phyloP scores from a whole-genome alignment of 257 asterid species.

The Scutellaria barbata region DNA sequence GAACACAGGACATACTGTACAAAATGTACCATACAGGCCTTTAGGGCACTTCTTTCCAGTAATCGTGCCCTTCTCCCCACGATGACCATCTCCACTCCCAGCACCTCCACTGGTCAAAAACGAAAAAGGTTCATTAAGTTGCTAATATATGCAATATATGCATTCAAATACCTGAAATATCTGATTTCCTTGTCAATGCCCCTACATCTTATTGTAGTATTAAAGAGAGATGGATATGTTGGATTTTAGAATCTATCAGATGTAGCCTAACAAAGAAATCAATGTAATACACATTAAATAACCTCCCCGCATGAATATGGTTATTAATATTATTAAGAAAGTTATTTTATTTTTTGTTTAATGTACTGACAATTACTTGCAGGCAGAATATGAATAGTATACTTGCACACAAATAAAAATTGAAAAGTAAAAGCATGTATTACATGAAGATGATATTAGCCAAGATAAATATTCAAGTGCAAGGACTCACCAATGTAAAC shows the following conservation, averaged over 20 bases:
- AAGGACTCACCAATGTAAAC: constrained; percentile 2
- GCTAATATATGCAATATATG: constrained; percentile 24
- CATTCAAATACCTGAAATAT: constrained; percentile 12
- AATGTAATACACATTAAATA: background rate
- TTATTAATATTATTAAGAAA: too few species aligned
- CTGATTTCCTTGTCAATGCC: constrained; percentile 4
- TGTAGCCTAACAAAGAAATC: constrained; percentile 3
- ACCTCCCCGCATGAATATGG: background rate
- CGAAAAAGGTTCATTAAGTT: constrained; percentile 34
- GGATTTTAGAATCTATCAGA: constrained; percentile 10
- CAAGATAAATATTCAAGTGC: constrained; percentile 7
- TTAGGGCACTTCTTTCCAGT: constrained; percentile 92
- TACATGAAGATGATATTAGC: background rate
- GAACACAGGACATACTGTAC: constrained; percentile 67
- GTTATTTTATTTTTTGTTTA: constrained; percentile 1
- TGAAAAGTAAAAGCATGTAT: background rate
- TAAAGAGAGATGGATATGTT: background rate
- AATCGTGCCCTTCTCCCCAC: constrained; percentile 83
- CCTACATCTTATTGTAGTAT: constrained; percentile 16
- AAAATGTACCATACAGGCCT: constrained; percentile 92
- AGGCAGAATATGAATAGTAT: background rate
- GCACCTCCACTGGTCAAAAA: constrained; percentile 75
- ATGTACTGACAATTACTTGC: constrained; percentile 1
- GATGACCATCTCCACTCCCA: constrained; percentile 77
- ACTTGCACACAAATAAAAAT: background rate